Base-by-base conservation (phyloP, 176 grass and related monocot genomes). In the Oryza coarctata region DNA sequence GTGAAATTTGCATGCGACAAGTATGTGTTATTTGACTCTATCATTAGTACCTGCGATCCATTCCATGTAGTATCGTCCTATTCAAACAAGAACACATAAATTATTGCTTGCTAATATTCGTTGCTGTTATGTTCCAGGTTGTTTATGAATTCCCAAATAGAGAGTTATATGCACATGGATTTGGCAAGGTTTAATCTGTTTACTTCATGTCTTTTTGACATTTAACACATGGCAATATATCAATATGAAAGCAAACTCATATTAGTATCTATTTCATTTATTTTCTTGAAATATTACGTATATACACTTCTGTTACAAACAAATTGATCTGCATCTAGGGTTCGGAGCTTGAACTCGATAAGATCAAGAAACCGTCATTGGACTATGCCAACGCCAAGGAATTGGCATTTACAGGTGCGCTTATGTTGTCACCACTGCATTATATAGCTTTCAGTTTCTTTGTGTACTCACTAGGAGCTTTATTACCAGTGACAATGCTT, bases 381-480 rank as follows among this genome's bases (percentile, higher is more conserved):
- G 91, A 89, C 66, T 97, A 97, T 66, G 91, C 76, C 35, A 74
- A 88, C 85, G 91, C 91, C 18, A 97, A 97, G 75, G 74, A 92
- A 89, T 70, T 66, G 26, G 88, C 84, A 3, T 77, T 93, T 33
- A 65, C 85, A 83, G 94, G 91, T 97, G 77, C 71, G 57, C 70
- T n/a, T 75, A 32, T 58, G 22, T 29, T 52, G 3, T 64, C 68
- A 6, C 12, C 29, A 41, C 1, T 75, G 20, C 49, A 1, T 74
- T 78, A 6, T 10, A 28, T 69, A 68, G 68, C 36, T 71, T 12
- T 41, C 7, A 45, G 32, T 40, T 84, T 72, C 6, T 86, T 8
- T 70, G 44, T 34, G 26, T 83, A 27, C 49, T 1, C 27, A 36
- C 26, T 23, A 22, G 12, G 44, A 83, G 10, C 18, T 82, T 73